Conservation (phyloP, 495 filamentous ascomycete genomes). For the Aspergillus baeticus region DNA sequence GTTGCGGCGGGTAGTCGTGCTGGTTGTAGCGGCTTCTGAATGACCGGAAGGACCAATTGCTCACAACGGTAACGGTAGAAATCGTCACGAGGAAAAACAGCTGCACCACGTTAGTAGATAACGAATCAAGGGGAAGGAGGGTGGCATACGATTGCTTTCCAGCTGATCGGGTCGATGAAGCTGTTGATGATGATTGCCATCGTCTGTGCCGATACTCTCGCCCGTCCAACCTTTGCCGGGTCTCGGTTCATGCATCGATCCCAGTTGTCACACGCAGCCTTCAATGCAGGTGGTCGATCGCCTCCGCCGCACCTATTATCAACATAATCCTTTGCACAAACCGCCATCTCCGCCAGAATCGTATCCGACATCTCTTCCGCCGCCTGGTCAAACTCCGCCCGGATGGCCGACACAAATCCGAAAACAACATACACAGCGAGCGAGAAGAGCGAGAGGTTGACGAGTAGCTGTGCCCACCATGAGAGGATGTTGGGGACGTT, state of each 20-base stretch:
- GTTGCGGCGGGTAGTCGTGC: slow-evolving; percentile 29
- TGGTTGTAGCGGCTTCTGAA: slow-evolving; percentile 40
- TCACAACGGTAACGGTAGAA: slow-evolving; percentile 42
- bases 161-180: slow-evolving; percentile 69
- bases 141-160: slow-evolving; percentile 68
- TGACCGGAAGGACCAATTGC: slow-evolving; percentile 49
- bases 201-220: slow-evolving; percentile 67
- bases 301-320: slow-evolving; percentile 69
- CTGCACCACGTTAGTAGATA: slow-evolving; percentile 19
- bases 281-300: slow-evolving; percentile 67
- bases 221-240: slow-evolving; percentile 61
- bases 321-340: slow-evolving; percentile 66
- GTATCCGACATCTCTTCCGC: slow-evolving; percentile 60
- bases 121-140: neutral
- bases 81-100: slow-evolving; percentile 42
- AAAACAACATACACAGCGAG: slow-evolving; percentile 69
- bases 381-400: slow-evolving; percentile 70
- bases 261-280: slow-evolving; percentile 74
- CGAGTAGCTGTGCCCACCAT: slow-evolving; percentile 75
- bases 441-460: slow-evolving; percentile 72
- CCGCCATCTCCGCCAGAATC: slow-evolving; percentile 68
- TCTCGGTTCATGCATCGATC: slow-evolving; percentile 81
- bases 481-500: slow-evolving; percentile 83
- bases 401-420: slow-evolving; percentile 66
- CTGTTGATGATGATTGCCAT: slow-evolving; percentile 79